These are phyloP conservation scores for Crithidia brevicula DNA, from an alignment of 208 protist species.

Conservation along the genomic window DNA sequence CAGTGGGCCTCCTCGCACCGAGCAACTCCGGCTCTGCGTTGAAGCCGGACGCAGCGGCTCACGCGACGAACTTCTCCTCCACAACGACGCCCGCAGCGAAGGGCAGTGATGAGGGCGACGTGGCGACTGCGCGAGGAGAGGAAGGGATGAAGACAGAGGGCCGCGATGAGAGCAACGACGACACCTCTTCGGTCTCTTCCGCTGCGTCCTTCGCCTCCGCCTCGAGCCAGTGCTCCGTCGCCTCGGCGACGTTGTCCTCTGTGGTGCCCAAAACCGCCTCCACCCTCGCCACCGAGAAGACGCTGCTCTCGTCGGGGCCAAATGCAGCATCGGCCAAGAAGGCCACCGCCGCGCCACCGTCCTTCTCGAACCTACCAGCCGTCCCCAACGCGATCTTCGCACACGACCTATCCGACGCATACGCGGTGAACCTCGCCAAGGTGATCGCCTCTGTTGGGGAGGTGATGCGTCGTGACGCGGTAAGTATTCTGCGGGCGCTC, in stretches of 20 bases:
- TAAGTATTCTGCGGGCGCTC: slow-evolving; percentile 52
- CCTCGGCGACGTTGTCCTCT: slow-evolving; percentile 15
- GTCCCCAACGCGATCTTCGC: not conserved
- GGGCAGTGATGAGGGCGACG: too few relatives aligned
- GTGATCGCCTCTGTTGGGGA: slow-evolving; percentile 34
- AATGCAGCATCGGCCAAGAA: not conserved
- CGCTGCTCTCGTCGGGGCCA: not conserved
- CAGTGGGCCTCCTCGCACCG: too few relatives aligned
- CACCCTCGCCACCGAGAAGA: not conserved
- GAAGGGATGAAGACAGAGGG: slow-evolving; percentile 1
- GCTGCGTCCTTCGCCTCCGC: not conserved
- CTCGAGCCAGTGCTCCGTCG: slow-evolving; percentile 12
- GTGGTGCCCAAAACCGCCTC: not conserved
- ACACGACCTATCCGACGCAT: slow-evolving; percentile 20
- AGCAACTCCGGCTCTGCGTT: too few relatives aligned
- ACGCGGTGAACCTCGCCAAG: slow-evolving; percentile 19
- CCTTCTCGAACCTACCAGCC: slow-evolving; percentile 14
- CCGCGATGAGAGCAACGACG: not conserved
- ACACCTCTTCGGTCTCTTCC: slow-evolving; percentile 19
- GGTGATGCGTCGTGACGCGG: slow-evolving; percentile 44
- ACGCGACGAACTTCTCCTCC: not conserved
- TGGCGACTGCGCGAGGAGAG: not conserved
- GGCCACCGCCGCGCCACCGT: not conserved
- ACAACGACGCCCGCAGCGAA: too few relatives aligned
- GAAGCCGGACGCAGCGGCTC: too few relatives aligned